These are phyloP conservation scores for Scleroderma citrinum DNA, from an alignment of 768 basidiomycete genomes.

Conservation along the genomic window DNA sequence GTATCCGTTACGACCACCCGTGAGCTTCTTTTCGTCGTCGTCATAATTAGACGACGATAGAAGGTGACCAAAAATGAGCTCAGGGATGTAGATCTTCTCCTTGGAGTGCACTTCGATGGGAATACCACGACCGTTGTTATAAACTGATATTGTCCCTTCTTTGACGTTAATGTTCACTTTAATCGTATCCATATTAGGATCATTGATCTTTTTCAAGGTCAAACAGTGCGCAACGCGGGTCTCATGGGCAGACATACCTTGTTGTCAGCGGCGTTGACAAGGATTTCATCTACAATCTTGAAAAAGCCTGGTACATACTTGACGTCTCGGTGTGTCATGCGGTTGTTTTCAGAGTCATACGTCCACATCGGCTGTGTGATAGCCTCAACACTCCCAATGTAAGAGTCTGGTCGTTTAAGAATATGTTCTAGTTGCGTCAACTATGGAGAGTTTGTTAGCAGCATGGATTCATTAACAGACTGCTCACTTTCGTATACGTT, in stretches of 20 bases:
- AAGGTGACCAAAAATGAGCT: conserved; percentile 94
- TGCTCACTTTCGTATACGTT: conserved; percentile 77
- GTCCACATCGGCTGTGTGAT: conserved; percentile 91
- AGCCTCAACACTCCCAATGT: conserved; percentile 94
- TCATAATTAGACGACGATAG: conserved; percentile 96
- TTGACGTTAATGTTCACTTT: conserved; percentile 86
- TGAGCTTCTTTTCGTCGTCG: conserved; percentile 97
- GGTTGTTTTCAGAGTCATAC: conserved; percentile 76
- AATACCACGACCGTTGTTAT: conserved; percentile 94
- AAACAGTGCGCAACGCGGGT: not conserved
- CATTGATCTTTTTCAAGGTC: conserved; percentile 66
- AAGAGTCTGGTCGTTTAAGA: conserved; percentile 86
- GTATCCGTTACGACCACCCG: conserved; percentile 97
- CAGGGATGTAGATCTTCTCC: conserved; percentile 94
- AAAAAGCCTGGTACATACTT: conserved; percentile 96
- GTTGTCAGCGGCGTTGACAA: conserved; percentile 99
- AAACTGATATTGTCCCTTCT: conserved; percentile 80
- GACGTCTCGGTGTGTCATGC: conserved; percentile 77
- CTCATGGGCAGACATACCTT: conserved; percentile 55
- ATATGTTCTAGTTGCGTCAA: conserved; percentile 94
- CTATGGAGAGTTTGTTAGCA: conserved; percentile 36
- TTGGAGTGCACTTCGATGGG: conserved; percentile 93
- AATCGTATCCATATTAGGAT: conserved; percentile 83
- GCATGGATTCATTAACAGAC: not conserved
- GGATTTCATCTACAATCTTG: conserved; percentile 99